Base-by-base conservation (phyloP, 192 early-diverging fungal genomes). In the Powellomyces hirtus region DNA sequence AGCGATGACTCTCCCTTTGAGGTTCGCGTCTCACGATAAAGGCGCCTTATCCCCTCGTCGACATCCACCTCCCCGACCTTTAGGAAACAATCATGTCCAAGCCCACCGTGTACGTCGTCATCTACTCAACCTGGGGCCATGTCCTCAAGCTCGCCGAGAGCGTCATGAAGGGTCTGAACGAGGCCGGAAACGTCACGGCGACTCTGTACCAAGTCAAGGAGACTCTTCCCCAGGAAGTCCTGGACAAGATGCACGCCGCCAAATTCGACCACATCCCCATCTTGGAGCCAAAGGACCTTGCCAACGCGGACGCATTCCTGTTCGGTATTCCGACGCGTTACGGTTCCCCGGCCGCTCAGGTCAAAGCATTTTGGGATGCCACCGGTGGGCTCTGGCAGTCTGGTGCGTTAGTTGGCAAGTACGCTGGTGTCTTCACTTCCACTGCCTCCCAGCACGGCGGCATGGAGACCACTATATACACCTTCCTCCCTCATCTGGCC, bases 391-490 rank as follows among this genome's bases (percentile, higher is more conserved):
- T 88, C 38, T 87, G 82, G 80, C 66, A 62, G 5, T 64, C 49
- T 0, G 81, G 81, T 38, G 81, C 82, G 0, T 73, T 91, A 42
- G 60, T 72, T 26, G 85, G 82, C 18, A 92, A 91, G 81, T 77
- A 86, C 35, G 89, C 80, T 4, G 90, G 86, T 27, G 77, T 81
- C 55, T 91, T 93, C 77, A 85, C 83, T 38, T 88, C 89, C 35
- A 90, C 89, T 16, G 84, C 77, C 7, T 76, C 81, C 52, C 51
- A 52, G 51, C 83, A 87, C 64, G 90, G 90, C 62, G 91, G 91
- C 24, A 87, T 89, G 77, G 90, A 93, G 68, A 84, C 79, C 34
- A 90, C 89, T 3, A 83, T 83, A n/a, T 70, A 86, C 7, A 85
- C 83, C n/a, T 71, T 89, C 31, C 61, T 92, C 30, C 81, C 90